Evolutionary conservation across 805 yeast species (phyloP).

Genomic region (Myxozyma vanderwaltii): DNA sequence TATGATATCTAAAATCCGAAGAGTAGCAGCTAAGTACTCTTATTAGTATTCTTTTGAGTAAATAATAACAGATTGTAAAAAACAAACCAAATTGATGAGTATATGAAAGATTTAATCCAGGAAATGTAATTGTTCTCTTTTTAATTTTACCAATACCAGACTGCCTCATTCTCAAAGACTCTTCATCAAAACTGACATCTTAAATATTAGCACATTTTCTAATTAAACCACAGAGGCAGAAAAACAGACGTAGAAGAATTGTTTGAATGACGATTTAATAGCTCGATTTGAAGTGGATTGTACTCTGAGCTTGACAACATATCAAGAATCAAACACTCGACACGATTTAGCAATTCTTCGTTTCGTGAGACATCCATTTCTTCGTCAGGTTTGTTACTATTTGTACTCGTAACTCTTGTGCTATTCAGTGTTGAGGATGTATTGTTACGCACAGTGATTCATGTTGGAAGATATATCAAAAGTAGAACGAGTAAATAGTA

Average conservation of each 20-base stretch:
- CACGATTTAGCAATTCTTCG: background rate
- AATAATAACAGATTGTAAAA: background rate
- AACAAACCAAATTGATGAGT: slow-evolving; percentile 8
- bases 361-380: background rate
- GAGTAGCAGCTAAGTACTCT: slow-evolving; percentile 13
- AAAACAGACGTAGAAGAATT: background rate
- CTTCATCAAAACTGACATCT: background rate
- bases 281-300: background rate
- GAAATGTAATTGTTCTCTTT: slow-evolving; percentile 6
- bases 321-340: background rate
- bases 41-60: background rate
- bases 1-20: slow-evolving; percentile 20
- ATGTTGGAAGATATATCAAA: too few relatives aligned
- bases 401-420: too few relatives aligned
- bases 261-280: background rate
- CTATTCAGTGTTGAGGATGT: too few relatives aligned
- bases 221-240: background rate
- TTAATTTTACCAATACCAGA: background rate
- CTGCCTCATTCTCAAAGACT: background rate
- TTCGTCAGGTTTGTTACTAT: too few relatives aligned
- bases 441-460: too few relatives aligned
- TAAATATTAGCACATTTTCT: background rate
- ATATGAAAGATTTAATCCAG: slow-evolving; percentile 1
- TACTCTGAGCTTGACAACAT: background rate
- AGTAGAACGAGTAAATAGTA: too few relatives aligned